phyloP scores from a whole-genome alignment of 306 rosid genomes.

The Crataegus laevigata region DNA sequence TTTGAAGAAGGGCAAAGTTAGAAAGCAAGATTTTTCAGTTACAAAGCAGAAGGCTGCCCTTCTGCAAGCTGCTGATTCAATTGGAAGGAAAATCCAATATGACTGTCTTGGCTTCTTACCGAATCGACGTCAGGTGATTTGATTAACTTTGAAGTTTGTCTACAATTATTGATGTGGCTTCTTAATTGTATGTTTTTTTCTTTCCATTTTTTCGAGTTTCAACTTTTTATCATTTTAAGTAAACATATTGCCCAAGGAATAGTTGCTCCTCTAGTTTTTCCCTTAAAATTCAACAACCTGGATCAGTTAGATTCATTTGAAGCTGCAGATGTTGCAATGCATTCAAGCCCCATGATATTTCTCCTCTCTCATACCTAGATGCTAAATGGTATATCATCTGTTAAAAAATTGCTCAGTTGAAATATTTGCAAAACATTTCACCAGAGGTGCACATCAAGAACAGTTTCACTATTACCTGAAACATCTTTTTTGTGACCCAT shows the following conservation, averaged over 20 bases:
- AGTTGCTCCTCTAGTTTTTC: neutral
- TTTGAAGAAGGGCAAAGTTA: slow-evolving; percentile 67
- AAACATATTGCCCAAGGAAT: neutral
- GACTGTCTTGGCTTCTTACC: slow-evolving; percentile 87
- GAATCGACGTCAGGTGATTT: slow-evolving; percentile 81
- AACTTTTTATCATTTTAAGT: neutral
- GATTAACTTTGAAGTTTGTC: slow-evolving; percentile 1
- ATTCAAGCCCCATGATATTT: neutral
- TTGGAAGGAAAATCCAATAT: slow-evolving; percentile 89
- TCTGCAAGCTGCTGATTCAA: slow-evolving; percentile 70
- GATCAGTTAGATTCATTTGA: neutral
- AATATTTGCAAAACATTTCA: neutral
- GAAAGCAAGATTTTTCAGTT: slow-evolving; percentile 61
- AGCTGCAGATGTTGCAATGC: slow-evolving; percentile 3
- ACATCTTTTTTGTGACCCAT: neutral
- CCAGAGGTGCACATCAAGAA: neutral
- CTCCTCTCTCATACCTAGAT: neutral
- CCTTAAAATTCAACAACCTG: neutral
- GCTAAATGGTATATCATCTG: neutral
- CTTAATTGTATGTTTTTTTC: neutral
- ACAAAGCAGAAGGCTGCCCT: slow-evolving; percentile 76
- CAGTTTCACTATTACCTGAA: neutral
- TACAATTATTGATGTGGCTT: neutral
- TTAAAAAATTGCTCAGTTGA: neutral
- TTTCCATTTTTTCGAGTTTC: neutral